These are phyloP conservation scores for Pleurotus platypus DNA, from an alignment of 768 basidiomycete species.

Conservation along the genomic window DNA sequence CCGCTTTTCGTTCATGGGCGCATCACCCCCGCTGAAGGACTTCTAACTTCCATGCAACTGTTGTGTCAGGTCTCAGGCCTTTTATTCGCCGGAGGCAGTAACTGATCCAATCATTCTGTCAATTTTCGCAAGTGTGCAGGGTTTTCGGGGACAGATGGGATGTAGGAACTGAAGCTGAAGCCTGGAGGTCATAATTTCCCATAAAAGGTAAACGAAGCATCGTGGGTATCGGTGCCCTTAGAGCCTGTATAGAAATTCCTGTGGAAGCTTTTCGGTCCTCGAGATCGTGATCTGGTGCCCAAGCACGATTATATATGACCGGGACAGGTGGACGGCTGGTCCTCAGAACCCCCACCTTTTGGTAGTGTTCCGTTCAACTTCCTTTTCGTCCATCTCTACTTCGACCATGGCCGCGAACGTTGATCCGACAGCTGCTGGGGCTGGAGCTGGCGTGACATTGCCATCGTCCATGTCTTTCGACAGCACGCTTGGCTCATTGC, in stretches of 20 bases:
- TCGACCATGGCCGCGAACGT: neutral
- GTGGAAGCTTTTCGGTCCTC: neutral
- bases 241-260: neutral
- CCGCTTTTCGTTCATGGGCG: too few relatives aligned
- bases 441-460: constrained; percentile 9
- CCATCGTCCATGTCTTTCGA: constrained; percentile 25
- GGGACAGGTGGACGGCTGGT: neutral
- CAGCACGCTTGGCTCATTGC: constrained; percentile 51
- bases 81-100: too few relatives aligned
- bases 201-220: neutral
- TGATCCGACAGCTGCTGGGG: neutral
- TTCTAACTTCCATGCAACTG: too few relatives aligned
- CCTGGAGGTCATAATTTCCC: neutral
- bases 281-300: constrained; percentile 1
- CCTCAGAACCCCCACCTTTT: neutral
- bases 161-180: neutral
- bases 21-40: too few relatives aligned
- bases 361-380: neutral
- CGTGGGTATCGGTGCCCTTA: neutral
- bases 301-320: constrained; percentile 1
- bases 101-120: too few relatives aligned
- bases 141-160: neutral
- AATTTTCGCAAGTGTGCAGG: neutral
- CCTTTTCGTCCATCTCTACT: neutral
- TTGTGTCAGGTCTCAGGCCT: too few relatives aligned